Evolutionary conservation across 2,329 filamentous ascomycete genomes (phyloP).

Genomic region (Pseudocercospora eumusae): DNA sequence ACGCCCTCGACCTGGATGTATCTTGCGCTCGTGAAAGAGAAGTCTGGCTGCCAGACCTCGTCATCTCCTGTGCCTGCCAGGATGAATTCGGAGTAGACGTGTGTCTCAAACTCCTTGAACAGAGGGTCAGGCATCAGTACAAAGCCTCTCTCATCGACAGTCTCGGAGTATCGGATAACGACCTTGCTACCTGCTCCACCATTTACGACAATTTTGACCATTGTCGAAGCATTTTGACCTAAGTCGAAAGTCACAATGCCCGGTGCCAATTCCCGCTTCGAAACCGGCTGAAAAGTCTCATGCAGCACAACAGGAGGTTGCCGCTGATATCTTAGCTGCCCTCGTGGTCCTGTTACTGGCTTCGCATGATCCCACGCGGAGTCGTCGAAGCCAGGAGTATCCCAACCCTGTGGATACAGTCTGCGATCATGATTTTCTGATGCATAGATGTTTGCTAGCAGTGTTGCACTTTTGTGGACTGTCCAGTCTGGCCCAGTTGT

Average conservation of each 20-base stretch:
- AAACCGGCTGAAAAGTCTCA: slow-evolving; percentile 41
- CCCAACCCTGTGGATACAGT: slow-evolving; percentile 42
- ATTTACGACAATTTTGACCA: slow-evolving; percentile 36
- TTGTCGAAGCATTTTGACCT: slow-evolving; percentile 41
- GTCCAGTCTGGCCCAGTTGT: slow-evolving; percentile 44
- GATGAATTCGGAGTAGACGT: slow-evolving; percentile 45
- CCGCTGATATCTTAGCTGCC: slow-evolving; percentile 45
- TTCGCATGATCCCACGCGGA: slow-evolving; percentile 40
- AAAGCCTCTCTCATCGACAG: slow-evolving; percentile 36
- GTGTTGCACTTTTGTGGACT: background rate
- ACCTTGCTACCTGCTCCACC: slow-evolving; percentile 37
- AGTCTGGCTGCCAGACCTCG: slow-evolving; percentile 46
- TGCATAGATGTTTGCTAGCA: slow-evolving; percentile 1
- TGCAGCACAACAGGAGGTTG: slow-evolving; percentile 46
- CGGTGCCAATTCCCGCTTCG: slow-evolving; percentile 27
- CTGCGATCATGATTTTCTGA: slow-evolving; percentile 45
- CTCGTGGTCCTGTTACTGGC: slow-evolving; percentile 45
- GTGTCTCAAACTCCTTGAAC: slow-evolving; percentile 43
- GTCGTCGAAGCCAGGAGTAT: slow-evolving; percentile 37
- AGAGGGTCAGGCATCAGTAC: slow-evolving; percentile 48
- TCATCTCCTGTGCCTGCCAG: slow-evolving; percentile 35
- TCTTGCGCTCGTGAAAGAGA: slow-evolving; percentile 47
- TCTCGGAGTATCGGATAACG: slow-evolving; percentile 40
- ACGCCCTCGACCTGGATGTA: slow-evolving; percentile 48
- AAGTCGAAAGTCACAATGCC: slow-evolving; percentile 39